Percentiles rank a stretch among this genome's conserved stretches.
Evolutionary conservation across 2,329 filamentous ascomycete genomes (phyloP).

Genomic region (Tolypocladium guangdongense): DNA sequence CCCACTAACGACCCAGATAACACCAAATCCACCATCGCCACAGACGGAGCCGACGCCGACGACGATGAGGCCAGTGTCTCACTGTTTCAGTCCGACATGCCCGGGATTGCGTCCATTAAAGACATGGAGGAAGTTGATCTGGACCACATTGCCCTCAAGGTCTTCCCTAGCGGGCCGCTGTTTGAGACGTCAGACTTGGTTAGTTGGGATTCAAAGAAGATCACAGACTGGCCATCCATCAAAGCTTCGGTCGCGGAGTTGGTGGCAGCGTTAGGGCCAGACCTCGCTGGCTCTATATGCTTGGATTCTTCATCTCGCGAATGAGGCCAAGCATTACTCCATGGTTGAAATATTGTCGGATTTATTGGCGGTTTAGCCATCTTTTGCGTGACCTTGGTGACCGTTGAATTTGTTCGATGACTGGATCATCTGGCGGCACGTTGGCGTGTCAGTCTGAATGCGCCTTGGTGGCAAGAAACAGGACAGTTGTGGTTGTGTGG

Average conservation of each 20-base stretch:
- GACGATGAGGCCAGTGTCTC: slow-evolving; percentile 16
- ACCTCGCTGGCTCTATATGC: slow-evolving; percentile 44
- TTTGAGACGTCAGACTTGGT: slow-evolving; percentile 41
- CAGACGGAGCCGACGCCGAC: slow-evolving; percentile 4
- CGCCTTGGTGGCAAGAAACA: not conserved
- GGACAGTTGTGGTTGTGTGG: not conserved
- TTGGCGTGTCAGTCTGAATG: not conserved
- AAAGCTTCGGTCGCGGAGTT: slow-evolving; percentile 58
- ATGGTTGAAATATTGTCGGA: not conserved
- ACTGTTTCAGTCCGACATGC: slow-evolving; percentile 53
- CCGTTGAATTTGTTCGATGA: too few species aligned
- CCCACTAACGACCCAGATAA: not conserved
- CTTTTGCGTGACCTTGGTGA: too few species aligned
- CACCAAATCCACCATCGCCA: not conserved
- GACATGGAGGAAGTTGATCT: slow-evolving; percentile 46
- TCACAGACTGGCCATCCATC: slow-evolving; percentile 38
- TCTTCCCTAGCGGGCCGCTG: slow-evolving; percentile 25
- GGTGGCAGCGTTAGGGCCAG: slow-evolving; percentile 52
- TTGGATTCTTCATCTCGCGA: slow-evolving; percentile 28
- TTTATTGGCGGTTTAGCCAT: too few species aligned
- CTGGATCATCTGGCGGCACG: not conserved
- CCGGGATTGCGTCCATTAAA: slow-evolving; percentile 48
- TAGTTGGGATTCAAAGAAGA: slow-evolving; percentile 44
- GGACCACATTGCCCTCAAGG: slow-evolving; percentile 44
- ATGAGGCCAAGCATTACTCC: not conserved